A percentile compares a stretch with the other conserved stretches of the same genome.
phyloP scores from a whole-genome alignment of 495 filamentous ascomycete species.

The Hypoxylon perforatum region DNA sequence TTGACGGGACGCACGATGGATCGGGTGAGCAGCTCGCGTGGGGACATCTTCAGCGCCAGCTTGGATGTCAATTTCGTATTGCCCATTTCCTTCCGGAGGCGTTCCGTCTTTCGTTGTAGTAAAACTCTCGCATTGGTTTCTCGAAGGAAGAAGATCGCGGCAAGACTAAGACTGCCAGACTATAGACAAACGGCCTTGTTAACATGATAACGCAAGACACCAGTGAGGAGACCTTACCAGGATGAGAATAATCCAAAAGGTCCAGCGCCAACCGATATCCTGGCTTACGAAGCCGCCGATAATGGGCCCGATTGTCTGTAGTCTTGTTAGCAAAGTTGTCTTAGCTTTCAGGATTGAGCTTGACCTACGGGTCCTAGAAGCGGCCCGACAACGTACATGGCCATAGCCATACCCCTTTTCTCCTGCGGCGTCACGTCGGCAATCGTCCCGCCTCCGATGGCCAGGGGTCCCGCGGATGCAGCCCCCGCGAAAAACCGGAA shows the following conservation, averaged over 20 bases:
- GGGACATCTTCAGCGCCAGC: constrained; percentile 37
- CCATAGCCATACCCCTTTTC: constrained; percentile 62
- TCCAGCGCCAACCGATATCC: constrained; percentile 60
- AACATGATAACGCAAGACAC: background rate
- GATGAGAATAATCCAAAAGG: constrained; percentile 58
- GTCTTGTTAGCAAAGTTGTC: background rate
- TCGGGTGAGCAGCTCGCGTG: constrained; percentile 45
- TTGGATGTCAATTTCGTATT: constrained; percentile 59
- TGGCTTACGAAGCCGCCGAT: constrained; percentile 60
- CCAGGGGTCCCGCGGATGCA: constrained; percentile 44
- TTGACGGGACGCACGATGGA: constrained; percentile 62
- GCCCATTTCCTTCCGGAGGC: constrained; percentile 65
- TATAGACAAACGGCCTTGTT: background rate
- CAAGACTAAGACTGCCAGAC: constrained; percentile 24
- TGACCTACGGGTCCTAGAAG: constrained; percentile 59
- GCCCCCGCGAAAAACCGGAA: constrained; percentile 62
- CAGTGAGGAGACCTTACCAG: constrained; percentile 32
- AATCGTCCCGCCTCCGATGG: constrained; percentile 65
- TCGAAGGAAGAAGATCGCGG: constrained; percentile 57
- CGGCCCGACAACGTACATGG: constrained; percentile 62
- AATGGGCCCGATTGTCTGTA: constrained; percentile 61
- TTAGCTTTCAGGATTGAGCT: background rate
- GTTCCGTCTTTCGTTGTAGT: constrained; percentile 63
- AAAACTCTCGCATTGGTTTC: constrained; percentile 70
- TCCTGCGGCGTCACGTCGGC: constrained; percentile 61